Evolutionary conservation across 2,329 filamentous ascomycete species (phyloP), one percentile per base, ranked within the genome.

Genomic region (Trichoderma arundinaceum): DNA sequence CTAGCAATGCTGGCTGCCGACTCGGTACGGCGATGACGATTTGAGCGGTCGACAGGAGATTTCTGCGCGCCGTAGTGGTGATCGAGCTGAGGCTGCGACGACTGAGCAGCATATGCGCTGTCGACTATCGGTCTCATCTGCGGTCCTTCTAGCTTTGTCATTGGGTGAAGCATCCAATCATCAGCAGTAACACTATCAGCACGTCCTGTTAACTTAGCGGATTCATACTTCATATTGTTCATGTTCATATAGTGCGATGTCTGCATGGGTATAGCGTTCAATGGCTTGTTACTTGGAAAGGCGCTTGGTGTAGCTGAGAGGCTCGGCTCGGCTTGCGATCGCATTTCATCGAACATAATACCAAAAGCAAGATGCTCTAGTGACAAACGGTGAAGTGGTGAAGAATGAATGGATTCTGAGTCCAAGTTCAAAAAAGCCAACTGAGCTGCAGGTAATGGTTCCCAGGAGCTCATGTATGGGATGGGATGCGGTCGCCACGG

Each of bases 1-100:
- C 84, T 87, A 38, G 79, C 82, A 32, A 85, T 81, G 70, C 84
- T 87, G 12, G 84, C 85, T 28, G 86, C 74, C 0, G 87, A 89
- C 69, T 88, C 85, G 38, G 85, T 87, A 56, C 86, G 82, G 32
- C 85, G 81, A 69, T 87, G 85, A 1, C 79, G 75, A 75, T 33
- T 69, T 52, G 32, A 72, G 72, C 43, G 67, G 63, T 49, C 51
- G 38, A 19, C 51, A 53, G 71, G 65, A 39, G 68, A 61, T 13
- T 71, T 67, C 39, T 71, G 61, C 13, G 65, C 60, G 35, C 49
- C 19, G 13, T 38, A 41, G 22, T 17, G 41, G 41, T 68, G 64
- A 62, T 69, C 46, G 67, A 60, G 15, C 68, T 68, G 49, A 22
- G 74, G 69, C 49, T 76, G 75, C 60, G 60, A 53, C 48, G 38